Conservation (phyloP, 352 stramenopile genomes). For the Phytophthora pseudosyringae region DNA sequence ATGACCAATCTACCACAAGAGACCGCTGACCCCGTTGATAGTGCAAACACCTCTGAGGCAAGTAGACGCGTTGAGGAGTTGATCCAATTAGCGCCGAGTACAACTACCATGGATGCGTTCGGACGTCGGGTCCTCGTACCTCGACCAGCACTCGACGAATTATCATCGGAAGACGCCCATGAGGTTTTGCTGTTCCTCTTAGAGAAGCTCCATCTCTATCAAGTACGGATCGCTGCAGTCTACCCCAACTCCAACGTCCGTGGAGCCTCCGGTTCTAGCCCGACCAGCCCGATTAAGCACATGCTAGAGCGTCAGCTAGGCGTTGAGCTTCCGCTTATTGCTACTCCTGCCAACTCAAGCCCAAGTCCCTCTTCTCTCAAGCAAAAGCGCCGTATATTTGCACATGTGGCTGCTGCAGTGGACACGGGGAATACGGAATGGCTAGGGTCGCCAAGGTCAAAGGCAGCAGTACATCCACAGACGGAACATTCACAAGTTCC, state of each 20-base stretch:
- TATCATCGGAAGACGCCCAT: constrained; percentile 51
- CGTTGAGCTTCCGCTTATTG: constrained; percentile 63
- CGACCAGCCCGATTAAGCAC: constrained; percentile 24
- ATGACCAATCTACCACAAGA: not conserved
- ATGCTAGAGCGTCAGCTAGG: constrained; percentile 59
- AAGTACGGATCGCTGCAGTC: constrained; percentile 55
- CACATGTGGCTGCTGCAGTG: constrained; percentile 40
- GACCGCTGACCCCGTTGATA: not conserved
- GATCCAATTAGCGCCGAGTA: constrained; percentile 26
- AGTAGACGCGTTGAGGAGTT: constrained; percentile 33
- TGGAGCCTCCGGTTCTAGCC: not conserved
- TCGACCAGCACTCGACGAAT: constrained; percentile 53
- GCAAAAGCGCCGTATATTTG: constrained; percentile 55
- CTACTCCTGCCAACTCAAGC: constrained; percentile 4
- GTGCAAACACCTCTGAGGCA: not conserved
- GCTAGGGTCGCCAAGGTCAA: constrained; percentile 9
- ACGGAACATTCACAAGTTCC: constrained; percentile 4
- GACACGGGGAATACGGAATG: constrained; percentile 26
- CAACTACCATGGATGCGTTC: constrained; percentile 49
- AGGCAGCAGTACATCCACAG: constrained; percentile 4
- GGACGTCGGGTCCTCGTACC: constrained; percentile 33
- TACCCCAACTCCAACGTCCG: constrained; percentile 28
- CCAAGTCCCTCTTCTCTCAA: constrained; percentile 47
- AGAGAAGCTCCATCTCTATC: constrained; percentile 70
- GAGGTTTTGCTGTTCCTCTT: constrained; percentile 63